phyloP scores from a whole-genome alignment of 73 alveolate species.

The Paramecium biaurelia region DNA sequence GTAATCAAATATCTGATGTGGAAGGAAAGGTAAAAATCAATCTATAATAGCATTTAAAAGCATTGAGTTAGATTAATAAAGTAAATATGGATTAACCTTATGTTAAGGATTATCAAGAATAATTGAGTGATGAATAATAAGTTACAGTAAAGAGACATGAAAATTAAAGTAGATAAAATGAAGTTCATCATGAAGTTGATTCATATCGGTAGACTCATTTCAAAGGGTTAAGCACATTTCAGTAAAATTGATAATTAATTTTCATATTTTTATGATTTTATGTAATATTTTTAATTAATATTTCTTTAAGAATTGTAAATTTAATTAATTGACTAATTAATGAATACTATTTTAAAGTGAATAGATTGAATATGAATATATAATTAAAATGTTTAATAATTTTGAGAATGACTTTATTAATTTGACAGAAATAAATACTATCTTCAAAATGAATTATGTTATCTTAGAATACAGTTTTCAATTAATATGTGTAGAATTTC shows the following conservation, averaged over 20 bases:
- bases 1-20: neutral
- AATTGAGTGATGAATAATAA: neutral
- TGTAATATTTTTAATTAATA: neutral
- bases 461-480: no score
- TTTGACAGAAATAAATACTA: neutral
- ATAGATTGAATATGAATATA: neutral
- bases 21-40: neutral
- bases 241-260: neutral
- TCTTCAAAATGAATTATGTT: neutral
- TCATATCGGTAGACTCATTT: neutral
- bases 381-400: neutral
- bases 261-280: neutral
- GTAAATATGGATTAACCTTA: neutral
- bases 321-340: neutral
- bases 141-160: neutral
- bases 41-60: neutral
- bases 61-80: neutral
- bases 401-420: neutral
- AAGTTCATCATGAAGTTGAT: neutral
- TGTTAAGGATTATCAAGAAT: neutral
- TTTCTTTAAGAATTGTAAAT: neutral
- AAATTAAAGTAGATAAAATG: neutral
- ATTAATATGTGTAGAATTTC: neutral
- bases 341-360: neutral
- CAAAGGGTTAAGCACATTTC: constrained; percentile 13